phyloP scores from a whole-genome alignment of 495 filamentous ascomycete genomes.

The Tuber borchii region DNA sequence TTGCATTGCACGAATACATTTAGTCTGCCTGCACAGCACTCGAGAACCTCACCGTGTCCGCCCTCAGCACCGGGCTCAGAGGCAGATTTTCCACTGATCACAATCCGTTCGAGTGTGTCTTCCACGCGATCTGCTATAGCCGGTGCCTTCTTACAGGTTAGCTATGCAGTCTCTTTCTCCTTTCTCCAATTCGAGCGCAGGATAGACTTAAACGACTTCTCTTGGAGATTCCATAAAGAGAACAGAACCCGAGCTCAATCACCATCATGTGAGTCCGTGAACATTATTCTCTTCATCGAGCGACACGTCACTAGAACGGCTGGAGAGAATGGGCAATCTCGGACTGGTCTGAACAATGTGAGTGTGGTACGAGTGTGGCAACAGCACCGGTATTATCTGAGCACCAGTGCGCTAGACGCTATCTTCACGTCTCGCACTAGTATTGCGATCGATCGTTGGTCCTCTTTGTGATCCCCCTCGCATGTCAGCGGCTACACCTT shows the following conservation, averaged over 20 bases:
- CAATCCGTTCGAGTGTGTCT: background rate
- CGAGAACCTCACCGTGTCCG: background rate
- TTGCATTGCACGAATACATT: background rate
- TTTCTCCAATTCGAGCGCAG: conserved; percentile 18
- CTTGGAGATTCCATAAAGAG: conserved; percentile 36
- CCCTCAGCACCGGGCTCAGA: background rate
- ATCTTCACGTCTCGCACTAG: background rate
- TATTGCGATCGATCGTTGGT: conserved; percentile 2
- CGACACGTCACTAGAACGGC: conserved; percentile 31
- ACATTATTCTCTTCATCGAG: conserved; percentile 15
- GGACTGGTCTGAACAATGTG: conserved; percentile 13
- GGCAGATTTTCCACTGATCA: background rate
- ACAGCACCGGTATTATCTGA: background rate
- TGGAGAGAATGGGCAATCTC: conserved; percentile 22
- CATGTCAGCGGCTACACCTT: background rate
- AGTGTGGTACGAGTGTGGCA: conserved; percentile 7
- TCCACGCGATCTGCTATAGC: background rate
- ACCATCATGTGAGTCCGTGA: conserved; percentile 38
- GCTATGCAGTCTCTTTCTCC: conserved; percentile 20
- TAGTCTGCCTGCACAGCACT: background rate
- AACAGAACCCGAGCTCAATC: conserved; percentile 23
- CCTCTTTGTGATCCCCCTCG: background rate
- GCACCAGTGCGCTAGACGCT: background rate
- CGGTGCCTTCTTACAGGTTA: background rate
- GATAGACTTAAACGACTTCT: conserved; percentile 15